Evolutionary conservation across 345 rosid species (phyloP), one percentile per base, ranked within the genome.

Genomic region (Eucalyptus cloeziana): DNA sequence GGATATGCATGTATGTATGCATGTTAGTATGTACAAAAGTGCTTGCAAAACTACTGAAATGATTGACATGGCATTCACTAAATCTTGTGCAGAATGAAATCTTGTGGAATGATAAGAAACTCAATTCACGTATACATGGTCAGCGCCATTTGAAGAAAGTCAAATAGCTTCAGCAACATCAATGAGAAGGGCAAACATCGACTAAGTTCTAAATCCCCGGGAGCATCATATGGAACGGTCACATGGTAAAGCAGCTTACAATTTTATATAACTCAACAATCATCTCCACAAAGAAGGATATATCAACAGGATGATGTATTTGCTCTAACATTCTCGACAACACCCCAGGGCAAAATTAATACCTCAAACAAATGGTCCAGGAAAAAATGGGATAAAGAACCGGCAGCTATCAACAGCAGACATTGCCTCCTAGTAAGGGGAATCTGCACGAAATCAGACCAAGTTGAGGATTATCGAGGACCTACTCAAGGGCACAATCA

Each of bases 341-440:
- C 47, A 37, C 27, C 47, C 24, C 15, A 6, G 47, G 83, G 14
- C 1, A 7, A 76, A 76, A 76, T 40, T 37, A 76, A 80, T 89
- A 95, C 97, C 96, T 95, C 97, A 86, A 95, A 95, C 88, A 95
- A 91, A 86, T 95, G 97, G 88, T 95, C 96, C 19, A 95, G 91
- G 90, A 95, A 95, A 89, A 95, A 95, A 89, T 95, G 97, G 52
- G 97, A 95, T 24, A 95, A 88, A 30, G 95, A 94, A 37, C 96
- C 97, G 4, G 96, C 96, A 25, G 91, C 87, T 86, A 94, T 85
- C 90, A 95, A 80, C 67, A 91, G 89, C 19, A 94, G 90, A 90
- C 96, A 94, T 83, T 94, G 97, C 93, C 64, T 90, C 91, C 92
- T 93, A 27, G 94, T 88, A 86, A 95, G 96, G 3, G 97, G 91